These are phyloP conservation scores for Verticillium tricorpus DNA, from an alignment of 2,329 filamentous ascomycete species.

Conservation along the genomic window DNA sequence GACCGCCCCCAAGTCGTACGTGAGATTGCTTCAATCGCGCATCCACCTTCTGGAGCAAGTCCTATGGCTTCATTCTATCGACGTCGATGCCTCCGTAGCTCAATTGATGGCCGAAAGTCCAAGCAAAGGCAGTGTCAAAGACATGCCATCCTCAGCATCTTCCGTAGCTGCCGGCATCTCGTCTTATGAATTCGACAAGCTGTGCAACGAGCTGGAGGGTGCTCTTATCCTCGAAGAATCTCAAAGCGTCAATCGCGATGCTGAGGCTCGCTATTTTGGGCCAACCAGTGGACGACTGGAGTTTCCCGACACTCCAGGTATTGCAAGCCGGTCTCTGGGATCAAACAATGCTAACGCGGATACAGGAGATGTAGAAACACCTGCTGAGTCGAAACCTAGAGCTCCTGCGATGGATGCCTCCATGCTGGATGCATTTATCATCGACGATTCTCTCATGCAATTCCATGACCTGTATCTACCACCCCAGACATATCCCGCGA, in stretches of 20 bases:
- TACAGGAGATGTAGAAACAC: background rate
- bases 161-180: constrained; percentile 9
- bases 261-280: constrained; percentile 29
- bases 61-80: constrained; percentile 22
- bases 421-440: constrained; percentile 6
- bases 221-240: constrained; percentile 8
- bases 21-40: constrained; percentile 25
- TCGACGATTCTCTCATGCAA: constrained; percentile 6
- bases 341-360: background rate
- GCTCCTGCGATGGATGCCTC: constrained; percentile 2
- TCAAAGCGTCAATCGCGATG: constrained; percentile 27
- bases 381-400: background rate
- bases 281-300: constrained; percentile 28
- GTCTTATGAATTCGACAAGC: constrained; percentile 9
- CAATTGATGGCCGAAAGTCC: constrained; percentile 6
- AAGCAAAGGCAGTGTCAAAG: background rate
- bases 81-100: constrained; percentile 19
- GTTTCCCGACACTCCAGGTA: constrained; percentile 15
- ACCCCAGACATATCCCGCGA: background rate
- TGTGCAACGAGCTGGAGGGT: constrained; percentile 18
- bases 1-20: constrained; percentile 28
- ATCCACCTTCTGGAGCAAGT: constrained; percentile 25
- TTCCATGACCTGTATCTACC: background rate
- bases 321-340: background rate
- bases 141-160: constrained; percentile 1